A percentile compares a stretch with the other conserved stretches of the same genome.
Conservation (phyloP, 1,284 basidiomycete species). For the Ganoderma boninense region DNA sequence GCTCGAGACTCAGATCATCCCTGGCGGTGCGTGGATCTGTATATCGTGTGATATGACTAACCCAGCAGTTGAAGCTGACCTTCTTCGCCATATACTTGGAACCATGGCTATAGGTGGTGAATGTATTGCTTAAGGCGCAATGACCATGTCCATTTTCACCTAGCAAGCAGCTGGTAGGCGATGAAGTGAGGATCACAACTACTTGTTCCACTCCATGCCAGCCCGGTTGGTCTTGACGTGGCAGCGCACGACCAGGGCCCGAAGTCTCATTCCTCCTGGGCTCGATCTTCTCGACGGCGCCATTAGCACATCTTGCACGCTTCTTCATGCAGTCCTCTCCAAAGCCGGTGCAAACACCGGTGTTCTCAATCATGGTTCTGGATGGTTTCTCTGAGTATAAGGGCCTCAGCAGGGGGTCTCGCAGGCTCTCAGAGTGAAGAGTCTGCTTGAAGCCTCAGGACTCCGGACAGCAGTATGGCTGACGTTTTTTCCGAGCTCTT, state of each 20-base stretch:
- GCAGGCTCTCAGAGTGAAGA: neutral
- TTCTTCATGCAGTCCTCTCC: neutral
- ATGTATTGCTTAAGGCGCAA: neutral
- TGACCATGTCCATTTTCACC: neutral
- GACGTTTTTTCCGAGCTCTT: neutral
- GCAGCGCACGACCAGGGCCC: neutral
- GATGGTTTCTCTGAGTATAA: conserved; percentile 1
- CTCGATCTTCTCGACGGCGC: neutral
- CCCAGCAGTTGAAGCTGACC: neutral
- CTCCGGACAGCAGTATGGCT: neutral
- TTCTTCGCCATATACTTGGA: neutral
- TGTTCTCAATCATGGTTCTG: neutral
- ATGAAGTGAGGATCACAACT: neutral
- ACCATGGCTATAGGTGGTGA: too few relatives aligned
- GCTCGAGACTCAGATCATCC: neutral
- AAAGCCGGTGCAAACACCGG: neutral
- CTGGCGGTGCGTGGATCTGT: neutral
- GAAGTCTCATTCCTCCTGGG: neutral
- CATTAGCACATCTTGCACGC: neutral
- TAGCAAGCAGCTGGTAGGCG: neutral
- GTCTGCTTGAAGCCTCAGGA: too few relatives aligned
- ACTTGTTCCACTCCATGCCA: neutral
- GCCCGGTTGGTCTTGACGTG: neutral
- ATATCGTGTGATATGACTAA: neutral
- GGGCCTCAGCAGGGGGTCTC: neutral